Evolutionary conservation across 2,329 filamentous ascomycete species (phyloP).

Genomic region (Aaosphaeria arxii): DNA sequence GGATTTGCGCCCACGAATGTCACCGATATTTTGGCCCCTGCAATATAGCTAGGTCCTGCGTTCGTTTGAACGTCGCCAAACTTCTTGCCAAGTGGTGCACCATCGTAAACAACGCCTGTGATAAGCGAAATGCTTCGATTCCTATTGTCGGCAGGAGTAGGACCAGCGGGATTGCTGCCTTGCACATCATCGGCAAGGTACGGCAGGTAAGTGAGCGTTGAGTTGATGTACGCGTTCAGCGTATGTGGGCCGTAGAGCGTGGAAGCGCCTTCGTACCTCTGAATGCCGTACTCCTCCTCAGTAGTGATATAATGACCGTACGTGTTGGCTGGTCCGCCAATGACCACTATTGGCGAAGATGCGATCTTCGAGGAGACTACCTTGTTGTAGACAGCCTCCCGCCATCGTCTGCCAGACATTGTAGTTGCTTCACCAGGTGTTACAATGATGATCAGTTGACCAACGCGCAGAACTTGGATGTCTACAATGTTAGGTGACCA

Average conservation of each 20-base stretch:
- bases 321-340: conserved; percentile 86
- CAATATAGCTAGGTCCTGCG: conserved; percentile 54
- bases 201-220: conserved; percentile 69
- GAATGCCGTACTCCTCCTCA: conserved; percentile 75
- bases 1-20: conserved; percentile 86
- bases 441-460: conserved; percentile 79
- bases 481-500: conserved; percentile 94
- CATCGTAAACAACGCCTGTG: conserved; percentile 72
- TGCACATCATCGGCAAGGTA: conserved; percentile 53
- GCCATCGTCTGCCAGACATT: conserved; percentile 89
- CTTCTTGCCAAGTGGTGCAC: conserved; percentile 58
- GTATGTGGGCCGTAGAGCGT: conserved; percentile 84
- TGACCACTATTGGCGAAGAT: conserved; percentile 60
- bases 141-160: conserved; percentile 73
- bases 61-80: conserved; percentile 67
- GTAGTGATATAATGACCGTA: conserved; percentile 84
- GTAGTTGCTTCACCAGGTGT: conserved; percentile 86
- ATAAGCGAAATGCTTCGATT: conserved; percentile 77
- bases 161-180: conserved; percentile 48
- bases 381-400: conserved; percentile 39
- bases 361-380: conserved; percentile 18
- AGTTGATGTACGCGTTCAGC: conserved; percentile 81
- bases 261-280: conserved; percentile 92
- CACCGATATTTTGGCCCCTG: conserved; percentile 62
- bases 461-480: conserved; percentile 79